These are phyloP conservation scores for Ampelomyces quisqualis DNA, from an alignment of 2,329 filamentous ascomycete genomes.

Conservation along the genomic window DNA sequence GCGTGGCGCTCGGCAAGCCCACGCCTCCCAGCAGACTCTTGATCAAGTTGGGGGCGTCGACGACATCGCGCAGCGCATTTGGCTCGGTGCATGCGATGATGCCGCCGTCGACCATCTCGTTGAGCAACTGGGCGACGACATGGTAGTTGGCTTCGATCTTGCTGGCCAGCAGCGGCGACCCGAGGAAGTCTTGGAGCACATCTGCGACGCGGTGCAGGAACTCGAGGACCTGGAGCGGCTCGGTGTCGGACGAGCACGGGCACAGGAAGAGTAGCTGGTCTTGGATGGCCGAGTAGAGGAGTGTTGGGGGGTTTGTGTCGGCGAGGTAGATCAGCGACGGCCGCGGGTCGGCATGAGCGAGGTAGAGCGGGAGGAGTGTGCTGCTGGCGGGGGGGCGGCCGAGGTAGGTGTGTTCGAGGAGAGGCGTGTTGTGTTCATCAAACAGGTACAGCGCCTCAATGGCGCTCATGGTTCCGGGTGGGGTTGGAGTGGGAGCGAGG, in stretches of 20 bases:
- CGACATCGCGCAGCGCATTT: conserved; percentile 85
- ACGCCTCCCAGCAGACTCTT: conserved; percentile 87
- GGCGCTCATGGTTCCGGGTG: neutral
- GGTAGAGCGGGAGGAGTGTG: conserved; percentile 80
- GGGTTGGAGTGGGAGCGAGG: conserved; percentile 6
- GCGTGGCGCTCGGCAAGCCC: conserved; percentile 63
- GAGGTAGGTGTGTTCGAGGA: conserved; percentile 87
- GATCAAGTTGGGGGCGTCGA: conserved; percentile 88
- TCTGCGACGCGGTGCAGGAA: conserved; percentile 93
- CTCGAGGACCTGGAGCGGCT: conserved; percentile 86
- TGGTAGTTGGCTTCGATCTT: conserved; percentile 92
- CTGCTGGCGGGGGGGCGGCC: conserved; percentile 75
- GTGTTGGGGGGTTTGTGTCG: conserved; percentile 77
- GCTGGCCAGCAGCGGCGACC: conserved; percentile 77
- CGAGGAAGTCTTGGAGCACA: conserved; percentile 90
- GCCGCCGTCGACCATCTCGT: conserved; percentile 95
- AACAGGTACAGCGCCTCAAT: conserved; percentile 12
- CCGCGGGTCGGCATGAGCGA: conserved; percentile 75
- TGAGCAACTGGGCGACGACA: conserved; percentile 87
- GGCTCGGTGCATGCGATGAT: conserved; percentile 87
- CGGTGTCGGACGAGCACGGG: conserved; percentile 80
- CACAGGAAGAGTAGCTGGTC: conserved; percentile 83
- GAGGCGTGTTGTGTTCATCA: conserved; percentile 64
- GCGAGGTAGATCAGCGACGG: conserved; percentile 85
- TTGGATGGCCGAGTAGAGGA: conserved; percentile 85